Percentiles rank a stretch among this genome's conserved stretches.
Evolutionary conservation across 805 yeast genomes (phyloP).

Genomic region (Lipomyces oligophaga): DNA sequence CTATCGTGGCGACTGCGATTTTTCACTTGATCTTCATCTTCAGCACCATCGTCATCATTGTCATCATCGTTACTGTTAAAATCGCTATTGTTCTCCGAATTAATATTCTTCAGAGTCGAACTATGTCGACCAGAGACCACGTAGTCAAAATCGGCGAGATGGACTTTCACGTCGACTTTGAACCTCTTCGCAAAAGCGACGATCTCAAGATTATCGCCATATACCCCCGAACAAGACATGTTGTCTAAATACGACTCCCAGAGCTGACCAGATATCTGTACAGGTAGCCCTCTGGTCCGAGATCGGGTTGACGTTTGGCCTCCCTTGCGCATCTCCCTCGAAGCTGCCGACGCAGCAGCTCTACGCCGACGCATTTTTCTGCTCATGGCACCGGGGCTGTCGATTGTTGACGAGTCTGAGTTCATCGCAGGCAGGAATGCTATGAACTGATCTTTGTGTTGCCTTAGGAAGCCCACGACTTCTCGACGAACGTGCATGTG

Average conservation of each 20-base stretch:
- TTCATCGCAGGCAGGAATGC: constrained; percentile 19
- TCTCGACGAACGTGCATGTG: constrained; percentile 34
- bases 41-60: neutral
- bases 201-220: constrained; percentile 43
- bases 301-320: neutral
- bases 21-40: neutral
- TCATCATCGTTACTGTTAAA: too few species aligned
- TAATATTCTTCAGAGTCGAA: neutral
- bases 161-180: constrained; percentile 38
- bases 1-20: too few species aligned
- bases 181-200: constrained; percentile 41
- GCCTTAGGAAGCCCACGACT: constrained; percentile 37
- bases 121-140: constrained; percentile 32
- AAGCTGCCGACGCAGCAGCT: constrained; percentile 11
- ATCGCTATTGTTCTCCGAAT: too few species aligned
- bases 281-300: neutral
- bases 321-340: constrained; percentile 1
- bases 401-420: constrained; percentile 15
- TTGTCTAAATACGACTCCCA: constrained; percentile 38
- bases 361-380: constrained; percentile 20
- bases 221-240: constrained; percentile 41
- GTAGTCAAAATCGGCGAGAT: constrained; percentile 40
- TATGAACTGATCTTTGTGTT: constrained; percentile 34
- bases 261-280: constrained; percentile 28
- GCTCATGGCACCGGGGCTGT: constrained; percentile 3